These are phyloP conservation scores for Cystobasidium pallidum DNA, from an alignment of 1,284 basidiomycete genomes.

Conservation along the genomic window DNA sequence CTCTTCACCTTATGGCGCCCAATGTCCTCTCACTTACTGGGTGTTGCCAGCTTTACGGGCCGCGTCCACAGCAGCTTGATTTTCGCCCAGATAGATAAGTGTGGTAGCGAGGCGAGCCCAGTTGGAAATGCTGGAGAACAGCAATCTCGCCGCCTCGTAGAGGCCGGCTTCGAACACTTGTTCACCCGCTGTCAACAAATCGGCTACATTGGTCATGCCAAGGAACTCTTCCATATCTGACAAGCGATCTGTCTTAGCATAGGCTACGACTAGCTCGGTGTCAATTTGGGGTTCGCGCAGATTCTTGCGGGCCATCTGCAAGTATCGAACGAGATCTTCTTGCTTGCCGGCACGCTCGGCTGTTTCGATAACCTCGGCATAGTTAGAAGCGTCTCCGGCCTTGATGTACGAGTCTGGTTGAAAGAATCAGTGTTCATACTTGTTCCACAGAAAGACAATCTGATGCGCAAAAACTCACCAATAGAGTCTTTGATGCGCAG, in stretches of 20 bases:
- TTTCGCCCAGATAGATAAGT: constrained; percentile 96
- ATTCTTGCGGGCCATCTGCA: constrained; percentile 99
- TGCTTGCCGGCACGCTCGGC: constrained; percentile 94
- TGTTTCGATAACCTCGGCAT: constrained; percentile 94
- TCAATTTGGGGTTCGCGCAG: constrained; percentile 97
- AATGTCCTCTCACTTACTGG: constrained; percentile 75
- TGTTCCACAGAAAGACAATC: no score
- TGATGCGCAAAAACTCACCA: constrained; percentile 60
- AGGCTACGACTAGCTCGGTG: constrained; percentile 93
- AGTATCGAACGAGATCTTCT: constrained; percentile 94
- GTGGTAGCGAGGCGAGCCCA: constrained; percentile 98
- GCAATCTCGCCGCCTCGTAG: constrained; percentile 93
- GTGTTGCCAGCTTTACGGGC: constrained; percentile 99
- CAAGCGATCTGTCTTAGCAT: constrained; percentile 93
- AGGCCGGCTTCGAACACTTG: constrained; percentile 99
- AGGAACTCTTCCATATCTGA: constrained; percentile 99
- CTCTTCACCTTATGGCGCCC: not conserved
- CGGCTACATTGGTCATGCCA: constrained; percentile 97
- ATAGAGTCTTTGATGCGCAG: constrained; percentile 98
- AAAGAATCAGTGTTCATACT: no score
- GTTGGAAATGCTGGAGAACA: constrained; percentile 97
- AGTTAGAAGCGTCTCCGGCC: constrained; percentile 95
- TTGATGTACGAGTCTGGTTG: constrained; percentile 93
- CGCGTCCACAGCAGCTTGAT: constrained; percentile 96
- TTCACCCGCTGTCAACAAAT: constrained; percentile 73